Percentiles rank a stretch among this genome's conserved stretches.
Conservation (phyloP, 202 grass and related monocot genomes). For the Carex sylvatica region DNA sequence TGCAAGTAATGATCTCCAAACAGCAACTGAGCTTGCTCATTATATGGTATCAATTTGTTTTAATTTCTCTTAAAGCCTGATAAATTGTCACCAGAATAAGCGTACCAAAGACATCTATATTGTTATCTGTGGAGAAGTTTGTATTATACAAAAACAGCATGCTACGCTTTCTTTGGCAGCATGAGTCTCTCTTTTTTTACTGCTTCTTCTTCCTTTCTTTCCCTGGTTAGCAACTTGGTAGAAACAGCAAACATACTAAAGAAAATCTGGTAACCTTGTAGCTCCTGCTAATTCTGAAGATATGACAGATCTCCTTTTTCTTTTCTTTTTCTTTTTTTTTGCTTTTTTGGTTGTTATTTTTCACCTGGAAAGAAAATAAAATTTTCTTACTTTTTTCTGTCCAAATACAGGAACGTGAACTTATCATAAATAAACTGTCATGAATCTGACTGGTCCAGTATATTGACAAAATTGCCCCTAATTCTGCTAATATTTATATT, state of each 20-base stretch:
- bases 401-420: not conserved
- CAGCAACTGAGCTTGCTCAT: constrained; percentile 93
- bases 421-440: not conserved
- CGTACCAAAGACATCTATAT: not conserved
- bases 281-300: not conserved
- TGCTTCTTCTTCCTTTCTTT: not conserved
- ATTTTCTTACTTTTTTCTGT: not conserved
- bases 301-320: not conserved
- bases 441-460: not conserved
- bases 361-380: not conserved
- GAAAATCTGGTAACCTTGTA: not conserved
- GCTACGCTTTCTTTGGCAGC: not conserved
- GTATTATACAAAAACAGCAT: not conserved
- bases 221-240: not conserved
- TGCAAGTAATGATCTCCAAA: constrained; percentile 91
- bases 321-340: not conserved
- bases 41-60: constrained; percentile 72
- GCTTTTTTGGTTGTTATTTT: not conserved
- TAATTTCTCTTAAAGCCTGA: constrained; percentile 19
- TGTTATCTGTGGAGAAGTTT: not conserved
- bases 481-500: not conserved
- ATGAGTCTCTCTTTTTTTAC: not conserved
- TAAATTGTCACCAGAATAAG: constrained; percentile 13
- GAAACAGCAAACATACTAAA: not conserved
- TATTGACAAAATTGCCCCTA: not conserved